Conservation (phyloP, 2,329 filamentous ascomycete genomes). For the Harringtonia lauricola region DNA sequence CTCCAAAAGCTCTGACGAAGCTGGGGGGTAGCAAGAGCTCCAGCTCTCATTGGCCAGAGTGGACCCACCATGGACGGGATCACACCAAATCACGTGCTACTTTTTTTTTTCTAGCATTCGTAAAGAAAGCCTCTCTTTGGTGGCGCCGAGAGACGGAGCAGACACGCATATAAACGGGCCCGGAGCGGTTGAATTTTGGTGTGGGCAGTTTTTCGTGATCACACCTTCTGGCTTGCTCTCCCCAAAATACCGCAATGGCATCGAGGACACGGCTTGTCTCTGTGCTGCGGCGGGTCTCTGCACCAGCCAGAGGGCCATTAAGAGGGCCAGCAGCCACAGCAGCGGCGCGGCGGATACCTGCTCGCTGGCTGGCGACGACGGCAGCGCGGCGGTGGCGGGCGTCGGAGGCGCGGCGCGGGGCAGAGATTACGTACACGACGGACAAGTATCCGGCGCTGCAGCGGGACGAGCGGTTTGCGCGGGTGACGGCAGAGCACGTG, state of each 20-base stretch:
- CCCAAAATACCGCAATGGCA: constrained; percentile 2
- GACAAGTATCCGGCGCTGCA: constrained; percentile 78
- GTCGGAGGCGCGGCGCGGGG: constrained; percentile 1
- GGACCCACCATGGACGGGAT: too few relatives aligned
- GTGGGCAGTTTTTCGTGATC: too few relatives aligned
- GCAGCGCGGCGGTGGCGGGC: constrained; percentile 1
- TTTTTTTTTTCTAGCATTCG: too few relatives aligned
- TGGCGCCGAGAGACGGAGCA: too few relatives aligned
- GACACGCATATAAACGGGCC: too few relatives aligned
- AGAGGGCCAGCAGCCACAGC: neutral
- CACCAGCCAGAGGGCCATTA: neutral
- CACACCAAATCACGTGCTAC: too few relatives aligned
- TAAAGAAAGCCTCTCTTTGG: too few relatives aligned
- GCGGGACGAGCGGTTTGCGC: constrained; percentile 63
- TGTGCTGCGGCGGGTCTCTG: constrained; percentile 4
- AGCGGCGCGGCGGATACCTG: neutral
- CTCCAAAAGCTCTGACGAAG: constrained; percentile 16
- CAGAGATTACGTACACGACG: constrained; percentile 57
- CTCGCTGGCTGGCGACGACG: constrained; percentile 7
- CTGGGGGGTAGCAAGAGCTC: constrained; percentile 1
- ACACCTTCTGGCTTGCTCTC: too few relatives aligned
- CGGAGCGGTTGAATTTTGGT: too few relatives aligned
- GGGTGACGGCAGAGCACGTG: constrained; percentile 70
- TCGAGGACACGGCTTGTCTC: constrained; percentile 6
- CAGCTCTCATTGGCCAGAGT: neutral